These are phyloP conservation scores for Backusella circina DNA, from an alignment of 192 early-diverging fungal genomes.

Conservation along the genomic window DNA sequence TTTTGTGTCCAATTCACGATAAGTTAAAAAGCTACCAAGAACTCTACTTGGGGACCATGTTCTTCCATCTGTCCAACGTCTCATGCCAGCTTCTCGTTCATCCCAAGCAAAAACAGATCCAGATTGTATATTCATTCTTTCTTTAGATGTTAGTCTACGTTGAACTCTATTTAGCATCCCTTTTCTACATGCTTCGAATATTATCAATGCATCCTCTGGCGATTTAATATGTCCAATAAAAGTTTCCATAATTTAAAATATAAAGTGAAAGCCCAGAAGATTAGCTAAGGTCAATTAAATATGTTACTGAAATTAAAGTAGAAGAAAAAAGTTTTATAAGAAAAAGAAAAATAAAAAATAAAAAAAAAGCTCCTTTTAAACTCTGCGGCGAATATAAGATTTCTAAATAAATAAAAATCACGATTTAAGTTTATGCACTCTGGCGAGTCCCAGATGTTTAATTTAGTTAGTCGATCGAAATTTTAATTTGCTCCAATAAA, in stretches of 20 bases:
- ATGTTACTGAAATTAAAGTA: background rate
- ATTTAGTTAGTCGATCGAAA: conserved; percentile 5
- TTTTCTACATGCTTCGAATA: conserved; percentile 86
- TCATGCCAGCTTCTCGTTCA: conserved; percentile 86
- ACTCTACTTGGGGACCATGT: conserved; percentile 88
- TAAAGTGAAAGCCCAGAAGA: background rate
- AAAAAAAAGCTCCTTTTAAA: background rate
- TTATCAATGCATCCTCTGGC: conserved; percentile 78
- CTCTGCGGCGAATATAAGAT: background rate
- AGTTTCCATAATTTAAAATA: conserved; percentile 61
- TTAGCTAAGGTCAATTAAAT: background rate
- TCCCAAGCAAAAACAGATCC: conserved; percentile 91
- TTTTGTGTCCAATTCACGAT: conserved; percentile 77
- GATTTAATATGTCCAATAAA: conserved; percentile 84
- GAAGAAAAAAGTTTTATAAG: background rate
- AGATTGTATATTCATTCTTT: conserved; percentile 76
- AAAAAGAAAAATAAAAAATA: background rate
- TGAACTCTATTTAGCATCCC: conserved; percentile 70
- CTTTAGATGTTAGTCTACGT: conserved; percentile 75
- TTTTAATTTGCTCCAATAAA: conserved; percentile 7
- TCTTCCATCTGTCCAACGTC: conserved; percentile 91
- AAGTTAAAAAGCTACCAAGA: conserved; percentile 84
- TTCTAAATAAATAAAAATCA: background rate
- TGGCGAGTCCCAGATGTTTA: background rate
- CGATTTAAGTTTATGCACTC: background rate